Evolutionary conservation across 2,329 filamentous ascomycete species (phyloP).

Genomic region (Chaetomium sp.): DNA sequence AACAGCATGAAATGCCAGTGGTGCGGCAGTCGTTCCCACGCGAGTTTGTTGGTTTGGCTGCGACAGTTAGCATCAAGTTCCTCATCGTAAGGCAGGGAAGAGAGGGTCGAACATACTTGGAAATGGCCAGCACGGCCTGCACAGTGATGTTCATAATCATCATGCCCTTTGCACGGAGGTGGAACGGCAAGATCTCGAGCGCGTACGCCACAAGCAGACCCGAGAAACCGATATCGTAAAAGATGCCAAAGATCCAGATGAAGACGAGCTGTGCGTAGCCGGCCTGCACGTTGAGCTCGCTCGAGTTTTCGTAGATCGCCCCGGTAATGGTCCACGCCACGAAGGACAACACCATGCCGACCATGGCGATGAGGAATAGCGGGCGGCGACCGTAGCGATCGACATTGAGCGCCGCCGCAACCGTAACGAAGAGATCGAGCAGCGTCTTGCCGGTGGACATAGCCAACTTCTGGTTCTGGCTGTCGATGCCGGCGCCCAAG

Average conservation of each 20-base stretch:
- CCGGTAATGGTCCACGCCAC: conserved; percentile 47
- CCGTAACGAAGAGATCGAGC: conserved; percentile 51
- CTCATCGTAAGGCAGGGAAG: neutral
- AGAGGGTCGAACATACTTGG: conserved; percentile 41
- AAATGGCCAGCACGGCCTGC: conserved; percentile 54
- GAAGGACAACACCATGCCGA: conserved; percentile 41
- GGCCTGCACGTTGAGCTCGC: conserved; percentile 38
- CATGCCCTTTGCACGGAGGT: conserved; percentile 52
- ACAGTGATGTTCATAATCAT: conserved; percentile 60
- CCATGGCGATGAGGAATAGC: conserved; percentile 45
- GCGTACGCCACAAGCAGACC: conserved; percentile 52
- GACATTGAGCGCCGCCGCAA: conserved; percentile 45
- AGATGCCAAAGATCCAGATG: conserved; percentile 53
- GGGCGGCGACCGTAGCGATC: conserved; percentile 47
- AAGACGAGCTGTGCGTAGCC: conserved; percentile 51
- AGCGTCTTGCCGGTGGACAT: conserved; percentile 52
- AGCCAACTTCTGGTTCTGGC: conserved; percentile 50
- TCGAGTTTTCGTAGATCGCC: conserved; percentile 41
- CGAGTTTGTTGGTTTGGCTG: conserved; percentile 57
- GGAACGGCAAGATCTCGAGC: conserved; percentile 53
- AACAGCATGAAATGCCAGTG: conserved; percentile 63
- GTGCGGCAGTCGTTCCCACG: conserved; percentile 51
- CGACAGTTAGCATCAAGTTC: neutral
- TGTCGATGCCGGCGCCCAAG: conserved; percentile 52
- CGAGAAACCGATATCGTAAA: conserved; percentile 55